Percentiles rank a stretch among this genome's conserved stretches.
phyloP scores from a whole-genome alignment of 805 yeast genomes.

The Torulaspora maleeae region DNA sequence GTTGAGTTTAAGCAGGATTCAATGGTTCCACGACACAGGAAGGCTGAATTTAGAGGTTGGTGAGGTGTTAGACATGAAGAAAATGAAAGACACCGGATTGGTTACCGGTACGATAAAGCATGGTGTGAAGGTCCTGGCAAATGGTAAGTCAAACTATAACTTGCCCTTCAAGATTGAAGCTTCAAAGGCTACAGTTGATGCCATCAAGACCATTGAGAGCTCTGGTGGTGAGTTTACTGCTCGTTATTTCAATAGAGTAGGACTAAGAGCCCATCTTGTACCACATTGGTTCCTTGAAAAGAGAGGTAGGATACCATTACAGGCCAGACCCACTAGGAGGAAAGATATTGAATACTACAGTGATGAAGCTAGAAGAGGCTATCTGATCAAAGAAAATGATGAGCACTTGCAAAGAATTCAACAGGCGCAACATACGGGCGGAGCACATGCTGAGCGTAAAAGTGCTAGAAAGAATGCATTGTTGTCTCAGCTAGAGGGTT shows the following conservation, averaged over 20 bases:
- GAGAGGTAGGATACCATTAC: slow-evolving; percentile 76
- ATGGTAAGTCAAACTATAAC: slow-evolving; percentile 48
- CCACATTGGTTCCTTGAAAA: slow-evolving; percentile 66
- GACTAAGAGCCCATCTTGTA: slow-evolving; percentile 67
- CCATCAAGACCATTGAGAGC: slow-evolving; percentile 66
- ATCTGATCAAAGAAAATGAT: slow-evolving; percentile 45
- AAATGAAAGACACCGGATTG: slow-evolving; percentile 70
- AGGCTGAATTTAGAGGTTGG: slow-evolving; percentile 55
- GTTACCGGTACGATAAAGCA: slow-evolving; percentile 65
- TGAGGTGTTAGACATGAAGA: slow-evolving; percentile 66
- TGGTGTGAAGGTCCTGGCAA: slow-evolving; percentile 79
- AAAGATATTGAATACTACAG: slow-evolving; percentile 78
- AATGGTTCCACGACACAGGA: slow-evolving; percentile 63
- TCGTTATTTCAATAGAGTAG: slow-evolving; percentile 60
- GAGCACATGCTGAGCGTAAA: slow-evolving; percentile 19
- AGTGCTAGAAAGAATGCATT: slow-evolving; percentile 34
- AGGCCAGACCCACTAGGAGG: slow-evolving; percentile 79
- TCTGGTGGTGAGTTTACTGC: slow-evolving; percentile 74
- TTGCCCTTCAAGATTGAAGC: slow-evolving; percentile 76
- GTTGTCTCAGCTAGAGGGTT: slow-evolving; percentile 34
- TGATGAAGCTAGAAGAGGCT: slow-evolving; percentile 69
- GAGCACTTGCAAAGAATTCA: slow-evolving; percentile 26
- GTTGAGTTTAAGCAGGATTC: slow-evolving; percentile 65
- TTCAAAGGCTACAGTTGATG: slow-evolving; percentile 68
- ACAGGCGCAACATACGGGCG: slow-evolving; percentile 22